Base-by-base conservation (phyloP, 257 asterid species). In the Gentiana macrophylla region DNA sequence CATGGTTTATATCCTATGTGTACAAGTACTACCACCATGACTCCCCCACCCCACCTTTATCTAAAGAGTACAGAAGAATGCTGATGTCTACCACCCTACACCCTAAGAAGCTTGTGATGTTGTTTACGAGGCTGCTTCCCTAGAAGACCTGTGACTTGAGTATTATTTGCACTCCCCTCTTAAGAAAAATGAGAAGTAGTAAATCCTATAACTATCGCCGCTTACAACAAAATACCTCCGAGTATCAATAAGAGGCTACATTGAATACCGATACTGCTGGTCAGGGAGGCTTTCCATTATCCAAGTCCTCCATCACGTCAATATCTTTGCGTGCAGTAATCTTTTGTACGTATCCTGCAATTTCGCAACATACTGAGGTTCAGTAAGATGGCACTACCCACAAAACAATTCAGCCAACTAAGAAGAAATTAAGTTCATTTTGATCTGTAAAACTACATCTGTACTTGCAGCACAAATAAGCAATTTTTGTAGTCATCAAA, bases 321-420 rank as follows among this genome's bases (percentile, higher is more conserved):
- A 86, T 90, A 72, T 86, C 82, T 5, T 36, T 60, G 45, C 92
- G 94, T 46, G 82, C 74, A 8, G 98, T 90, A 69, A 86, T 80
- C 84, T 90, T 90, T 72, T 86, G 96, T 70, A 84, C 96, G 67
- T 79, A 86, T 70, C 96, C 98, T 90, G 97, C 64, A 66, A 65
- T 43, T 57, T 33, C 8, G n/a, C 3, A 57, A 49, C 34, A n/a
- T 12, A 13, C 46, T 24, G 35, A 70, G 54, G 2, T 34, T 45
- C 51, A 56, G 4, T 7, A 54, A 8, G 37, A 8, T 41, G 55
- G 37, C 47, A 43, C 46, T 50, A 59, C 59, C n/a, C 49, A n/a
- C 33, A 48, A 24, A 10, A 41, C 46, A 41, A 4, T 41, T 41
- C 46, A 41, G 10, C 46, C 9, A 10, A 41, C 6, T 41, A 41